Base-by-base conservation (phyloP, 495 filamentous ascomycete genomes). In the Emericellopsis terricola region DNA sequence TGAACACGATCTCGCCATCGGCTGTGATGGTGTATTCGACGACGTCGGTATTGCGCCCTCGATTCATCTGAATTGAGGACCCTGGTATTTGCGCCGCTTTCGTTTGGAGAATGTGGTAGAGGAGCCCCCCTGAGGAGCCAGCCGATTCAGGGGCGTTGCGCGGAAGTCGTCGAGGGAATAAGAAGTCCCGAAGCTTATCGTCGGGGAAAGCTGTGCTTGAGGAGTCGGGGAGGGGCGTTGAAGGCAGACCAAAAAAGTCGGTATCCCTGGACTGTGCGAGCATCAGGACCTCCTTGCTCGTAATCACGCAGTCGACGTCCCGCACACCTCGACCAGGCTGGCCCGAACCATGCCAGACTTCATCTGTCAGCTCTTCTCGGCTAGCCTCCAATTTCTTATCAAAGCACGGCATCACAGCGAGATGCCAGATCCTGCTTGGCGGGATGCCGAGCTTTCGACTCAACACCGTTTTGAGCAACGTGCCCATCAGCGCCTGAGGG, bases 361-460 rank as follows among this genome's bases (percentile, higher is more conserved):
- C 52, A 48, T 84, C 77, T 2, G 89, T 97, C 21, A 97, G 67
- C 50, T 97, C 91, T 48, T 80, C 78, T 15, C 89, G 75, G 36
- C 83, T 89, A 6, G 87, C 89, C 55, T 97, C 89, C 10, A 97
- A 71, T 55, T 97, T 97, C 59, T 97, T 97, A 57, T 97, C 89
- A 50, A 97, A 97, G 51, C 89, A 97, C 15, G 89, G 89, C 91
- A 96, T 96, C 21, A 97, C 62, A 3, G 84, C 81, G 27, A 94
- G 51, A 50, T 94, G 81, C 81, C 89, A 97, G 50, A 96, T 84
- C 32, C 73, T 71, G 37, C 79, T 76, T 0, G 84, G 76, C 1
- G 76, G 52, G 5, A 93, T 66, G 8, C 73, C 70, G 28, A 83
- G 60, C 27, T 56, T 63, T 39, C 70, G 71, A 50, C 75, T 79